Conservation (phyloP, 768 basidiomycete species). For the Kwoniella bestiolae region DNA sequence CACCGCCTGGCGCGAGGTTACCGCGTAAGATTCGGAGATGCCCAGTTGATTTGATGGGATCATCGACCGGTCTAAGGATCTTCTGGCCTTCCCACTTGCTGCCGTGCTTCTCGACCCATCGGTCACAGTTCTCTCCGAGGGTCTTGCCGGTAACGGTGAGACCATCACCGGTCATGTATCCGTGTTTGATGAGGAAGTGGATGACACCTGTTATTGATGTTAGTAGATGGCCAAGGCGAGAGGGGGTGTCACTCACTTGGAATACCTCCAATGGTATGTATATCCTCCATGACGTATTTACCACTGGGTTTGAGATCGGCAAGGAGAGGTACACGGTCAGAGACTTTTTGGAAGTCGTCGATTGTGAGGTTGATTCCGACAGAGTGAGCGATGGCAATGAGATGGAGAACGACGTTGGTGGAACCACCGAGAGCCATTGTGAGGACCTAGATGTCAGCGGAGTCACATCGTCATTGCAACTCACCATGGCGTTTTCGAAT, state of each 20-base stretch:
- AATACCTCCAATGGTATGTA: constrained; percentile 93
- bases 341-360: constrained; percentile 92
- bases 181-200: constrained; percentile 80
- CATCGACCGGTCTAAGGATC: constrained; percentile 70
- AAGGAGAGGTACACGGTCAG: constrained; percentile 89
- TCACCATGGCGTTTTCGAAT: constrained; percentile 96
- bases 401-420: constrained; percentile 94
- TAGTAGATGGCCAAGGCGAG: no score
- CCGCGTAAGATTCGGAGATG: constrained; percentile 79
- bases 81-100: constrained; percentile 72
- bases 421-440: constrained; percentile 98
- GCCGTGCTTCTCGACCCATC: constrained; percentile 64
- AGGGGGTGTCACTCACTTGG: constrained; percentile 86
- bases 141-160: constrained; percentile 92
- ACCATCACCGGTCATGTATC: constrained; percentile 85
- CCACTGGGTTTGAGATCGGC: constrained; percentile 97
- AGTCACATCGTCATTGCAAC: constrained; percentile 12
- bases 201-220: constrained; percentile 86
- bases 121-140: constrained; percentile 83
- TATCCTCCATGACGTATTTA: constrained; percentile 98
- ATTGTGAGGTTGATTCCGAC: constrained; percentile 85
- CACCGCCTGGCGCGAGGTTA: constrained; percentile 82
- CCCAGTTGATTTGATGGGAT: constrained; percentile 85
- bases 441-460: constrained; percentile 67
- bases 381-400: constrained; percentile 95